Percentiles rank a stretch among this genome's conserved stretches.
Conservation (phyloP, 306 rosid genomes). For the Cicer pinnatifidum region DNA sequence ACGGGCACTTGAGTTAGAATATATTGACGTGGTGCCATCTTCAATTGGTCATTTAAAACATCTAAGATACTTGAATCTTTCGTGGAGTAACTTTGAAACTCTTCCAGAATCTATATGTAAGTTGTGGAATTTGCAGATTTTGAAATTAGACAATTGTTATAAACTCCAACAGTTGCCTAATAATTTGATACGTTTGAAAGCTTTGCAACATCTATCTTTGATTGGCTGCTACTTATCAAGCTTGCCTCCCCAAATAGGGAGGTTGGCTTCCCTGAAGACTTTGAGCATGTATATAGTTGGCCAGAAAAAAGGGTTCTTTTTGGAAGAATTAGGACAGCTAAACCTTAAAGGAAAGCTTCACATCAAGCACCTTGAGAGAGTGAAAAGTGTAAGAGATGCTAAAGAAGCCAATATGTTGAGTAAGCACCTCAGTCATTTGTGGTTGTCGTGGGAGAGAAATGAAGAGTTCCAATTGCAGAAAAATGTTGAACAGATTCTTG, state of each 20-base stretch:
- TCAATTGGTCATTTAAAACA: conserved; percentile 17
- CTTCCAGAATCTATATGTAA: conserved; percentile 38
- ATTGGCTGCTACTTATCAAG: neutral
- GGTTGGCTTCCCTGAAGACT: conserved; percentile 23
- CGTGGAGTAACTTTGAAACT: neutral
- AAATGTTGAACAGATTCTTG: conserved; percentile 34
- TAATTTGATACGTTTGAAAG: conserved; percentile 1
- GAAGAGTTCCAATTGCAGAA: conserved; percentile 11
- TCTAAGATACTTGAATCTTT: conserved; percentile 42
- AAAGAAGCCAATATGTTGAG: conserved; percentile 36
- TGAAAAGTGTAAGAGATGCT: conserved; percentile 7
- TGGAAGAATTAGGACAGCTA: conserved; percentile 33
- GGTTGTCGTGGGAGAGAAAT: conserved; percentile 34
- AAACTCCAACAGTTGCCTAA: conserved; percentile 2
- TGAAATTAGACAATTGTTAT: neutral
- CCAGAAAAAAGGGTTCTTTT: conserved; percentile 16
- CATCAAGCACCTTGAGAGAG: conserved; percentile 36
- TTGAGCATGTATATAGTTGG: conserved; percentile 32
- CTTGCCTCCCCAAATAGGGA: conserved; percentile 1
- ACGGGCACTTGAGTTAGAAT: neutral
- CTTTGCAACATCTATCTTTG: conserved; percentile 30
- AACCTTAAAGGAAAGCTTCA: conserved; percentile 42
- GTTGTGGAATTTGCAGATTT: conserved; percentile 11
- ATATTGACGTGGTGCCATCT: neutral
- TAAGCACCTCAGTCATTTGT: conserved; percentile 7